Percentiles rank a stretch among this genome's conserved stretches.
These are phyloP conservation scores for Ophiostoma quercus DNA, from an alignment of 2,329 filamentous ascomycete species.

Conservation along the genomic window DNA sequence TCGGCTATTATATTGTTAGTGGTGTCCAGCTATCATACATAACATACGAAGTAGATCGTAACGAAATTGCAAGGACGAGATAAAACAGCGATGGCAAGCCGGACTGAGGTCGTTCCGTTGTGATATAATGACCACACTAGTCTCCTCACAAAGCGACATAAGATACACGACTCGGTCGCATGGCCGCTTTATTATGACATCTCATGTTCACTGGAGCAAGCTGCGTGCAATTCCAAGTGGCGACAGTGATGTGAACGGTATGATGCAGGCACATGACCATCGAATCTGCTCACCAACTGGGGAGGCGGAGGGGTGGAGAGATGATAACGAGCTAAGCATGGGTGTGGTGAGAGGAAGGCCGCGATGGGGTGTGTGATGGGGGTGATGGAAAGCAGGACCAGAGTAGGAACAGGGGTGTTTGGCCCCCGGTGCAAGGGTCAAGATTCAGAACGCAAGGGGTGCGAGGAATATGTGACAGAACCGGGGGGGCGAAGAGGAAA, in stretches of 20 bases:
- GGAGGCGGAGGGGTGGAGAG: conserved; percentile 19
- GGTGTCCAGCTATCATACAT: neutral
- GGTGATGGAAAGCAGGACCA: conserved; percentile 8
- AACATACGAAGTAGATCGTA: too few species aligned
- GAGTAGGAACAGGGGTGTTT: conserved; percentile 2
- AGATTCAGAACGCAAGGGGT: conserved; percentile 16
- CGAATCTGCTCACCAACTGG: neutral
- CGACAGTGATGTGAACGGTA: neutral
- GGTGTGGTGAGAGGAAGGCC: conserved; percentile 8
- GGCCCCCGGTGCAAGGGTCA: conserved; percentile 17
- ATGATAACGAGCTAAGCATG: conserved; percentile 18
- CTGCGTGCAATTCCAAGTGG: neutral
- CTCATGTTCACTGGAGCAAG: neutral
- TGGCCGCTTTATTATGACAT: neutral
- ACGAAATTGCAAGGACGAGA: too few species aligned
- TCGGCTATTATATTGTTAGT: conserved; percentile 19
- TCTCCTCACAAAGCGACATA: too few species aligned
- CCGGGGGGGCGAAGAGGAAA: neutral
- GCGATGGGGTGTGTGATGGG: conserved; percentile 11
- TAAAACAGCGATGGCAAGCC: neutral
- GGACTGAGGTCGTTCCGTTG: neutral
- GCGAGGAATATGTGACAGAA: neutral
- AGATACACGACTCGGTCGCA: neutral
- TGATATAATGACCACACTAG: neutral
- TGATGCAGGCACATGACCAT: neutral